phyloP scores from a whole-genome alignment of 1,284 basidiomycete genomes.

The Ganoderma meredithae region DNA sequence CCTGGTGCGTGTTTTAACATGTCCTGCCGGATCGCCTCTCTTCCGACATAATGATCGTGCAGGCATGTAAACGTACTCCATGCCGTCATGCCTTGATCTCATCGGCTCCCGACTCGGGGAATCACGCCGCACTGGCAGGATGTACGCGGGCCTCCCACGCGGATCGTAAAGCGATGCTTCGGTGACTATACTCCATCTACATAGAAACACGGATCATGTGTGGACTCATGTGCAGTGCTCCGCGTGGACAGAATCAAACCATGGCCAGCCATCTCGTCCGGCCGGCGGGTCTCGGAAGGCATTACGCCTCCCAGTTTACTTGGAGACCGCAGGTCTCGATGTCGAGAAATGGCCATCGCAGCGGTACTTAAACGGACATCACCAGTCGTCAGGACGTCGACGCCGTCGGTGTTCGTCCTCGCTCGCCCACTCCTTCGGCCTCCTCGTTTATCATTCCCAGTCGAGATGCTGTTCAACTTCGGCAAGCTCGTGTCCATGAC shows the following conservation, averaged over 20 bases:
- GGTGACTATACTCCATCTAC: background rate
- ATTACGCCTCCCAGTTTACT: background rate
- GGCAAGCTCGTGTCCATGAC: conserved; percentile 18
- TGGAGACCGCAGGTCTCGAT: background rate
- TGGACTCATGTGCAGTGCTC: conserved; percentile 5
- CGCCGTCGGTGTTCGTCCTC: background rate
- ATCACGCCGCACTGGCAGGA: background rate
- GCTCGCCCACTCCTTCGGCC: background rate
- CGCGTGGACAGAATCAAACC: background rate
- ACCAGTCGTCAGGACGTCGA: background rate
- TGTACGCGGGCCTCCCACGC: background rate
- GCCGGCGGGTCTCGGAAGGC: background rate
- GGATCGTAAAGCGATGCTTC: background rate
- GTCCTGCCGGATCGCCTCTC: background rate
- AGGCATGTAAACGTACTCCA: background rate
- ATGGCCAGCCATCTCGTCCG: background rate
- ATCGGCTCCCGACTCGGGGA: background rate
- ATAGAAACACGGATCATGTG: background rate
- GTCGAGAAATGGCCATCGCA: background rate
- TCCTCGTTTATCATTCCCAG: no score
- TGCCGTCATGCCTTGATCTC: background rate
- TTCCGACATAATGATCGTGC: background rate
- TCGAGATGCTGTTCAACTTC: conserved; percentile 22
- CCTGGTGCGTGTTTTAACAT: background rate
- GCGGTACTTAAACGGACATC: background rate